Evolutionary conservation across 1,139 yeast genomes (phyloP), one percentile per base, ranked within the genome.

Genomic region (Saccharomycopsis phalli): DNA sequence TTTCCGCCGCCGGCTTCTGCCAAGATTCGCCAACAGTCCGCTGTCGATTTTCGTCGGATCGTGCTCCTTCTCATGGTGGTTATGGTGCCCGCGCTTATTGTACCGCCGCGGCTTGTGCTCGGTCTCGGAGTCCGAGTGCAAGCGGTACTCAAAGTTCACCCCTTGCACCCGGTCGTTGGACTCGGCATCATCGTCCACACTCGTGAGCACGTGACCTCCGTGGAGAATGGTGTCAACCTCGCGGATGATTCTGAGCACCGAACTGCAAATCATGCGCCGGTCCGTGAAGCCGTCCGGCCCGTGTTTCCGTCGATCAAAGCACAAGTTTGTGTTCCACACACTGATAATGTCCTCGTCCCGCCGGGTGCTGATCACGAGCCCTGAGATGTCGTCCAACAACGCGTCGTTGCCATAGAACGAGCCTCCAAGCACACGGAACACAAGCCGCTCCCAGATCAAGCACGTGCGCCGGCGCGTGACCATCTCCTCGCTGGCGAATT

Each of bases 281-380:
- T 71, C 71, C 48, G 66, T 68, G 55, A 67, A 67, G 1, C 37
- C 36, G 11, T 32, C 26, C 10, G 26, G 18, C 19, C 21, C 5
- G 16, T 14, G 25, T 38, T 50, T 50, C 22, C 17, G 6, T 41
- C 54, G 59, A 38, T 55, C 58, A 42, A 65, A 65, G 44, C 63
- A 62, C 41, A 68, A 54, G 54, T 71, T 71, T 16, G 71, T 63
- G 55, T 72, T 72, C 79, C 79, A 73, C 33, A 73, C 60, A 47
- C 71, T 62, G 46, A 73, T 63, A 35, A 70, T 67, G 48, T 69
- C 74, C 45, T 69, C 75, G 31, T 65, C 73, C 42, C 62, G 65
- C 44, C 77, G 61, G 23, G 71, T 66, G 54, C 74, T 67, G 42
- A 71, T 60, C 6, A 69, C 76, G 39, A 73, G 50, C 14, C 80